Evolutionary conservation across 2,329 filamentous ascomycete species (phyloP), one percentile per base, ranked within the genome.

Genomic region (Monosporascus sp.): DNA sequence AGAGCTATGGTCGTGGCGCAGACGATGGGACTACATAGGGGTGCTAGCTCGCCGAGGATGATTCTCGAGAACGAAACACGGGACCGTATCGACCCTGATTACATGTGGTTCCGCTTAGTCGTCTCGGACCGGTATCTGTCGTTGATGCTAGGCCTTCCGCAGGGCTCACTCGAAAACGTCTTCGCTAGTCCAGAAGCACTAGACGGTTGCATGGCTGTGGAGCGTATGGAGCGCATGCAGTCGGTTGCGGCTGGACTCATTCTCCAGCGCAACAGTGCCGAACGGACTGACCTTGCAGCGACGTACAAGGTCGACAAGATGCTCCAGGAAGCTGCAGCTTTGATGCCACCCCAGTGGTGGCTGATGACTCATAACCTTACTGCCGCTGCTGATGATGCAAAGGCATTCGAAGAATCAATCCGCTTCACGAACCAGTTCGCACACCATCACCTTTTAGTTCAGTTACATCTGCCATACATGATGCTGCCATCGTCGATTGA

Each of bases 81-180:
- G 18, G 48, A 46, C 3, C 53, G 60, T n/a, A 60, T 72, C 3
- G 58, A 70, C 20, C 66, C 70, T 1, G 66, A 68, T 37, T 64
- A 68, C 40, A 62, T 78, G 56, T 80, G 77, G 78, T 75, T 71
- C 50, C 73, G 74, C 7, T 63, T 81, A 0, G 60, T 78, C 1
- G 64, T 65, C 9, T 63, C 69, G 2, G 78, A 81, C 50, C 72
- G 77, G 1, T 76, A 77, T 47, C 66, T 81, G 3, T 78, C 70
- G 3, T 58, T 80, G 22, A 69, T 78, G 62, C 63, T 80, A 0
- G 76, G 76, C 8, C 65, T 79, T 3, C 73, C 74, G 1, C 74
- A 73, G 43, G 70, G 68, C n/a, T 59, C 64, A 3, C 49, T 56
- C 7, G 68, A 71, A 26, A 58, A 55, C 20, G 48, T 37, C 17